A percentile compares a stretch with the other conserved stretches of the same genome.
These are phyloP conservation scores for Sporothrix humicola DNA, from an alignment of 2,329 filamentous ascomycete species.

Conservation along the genomic window DNA sequence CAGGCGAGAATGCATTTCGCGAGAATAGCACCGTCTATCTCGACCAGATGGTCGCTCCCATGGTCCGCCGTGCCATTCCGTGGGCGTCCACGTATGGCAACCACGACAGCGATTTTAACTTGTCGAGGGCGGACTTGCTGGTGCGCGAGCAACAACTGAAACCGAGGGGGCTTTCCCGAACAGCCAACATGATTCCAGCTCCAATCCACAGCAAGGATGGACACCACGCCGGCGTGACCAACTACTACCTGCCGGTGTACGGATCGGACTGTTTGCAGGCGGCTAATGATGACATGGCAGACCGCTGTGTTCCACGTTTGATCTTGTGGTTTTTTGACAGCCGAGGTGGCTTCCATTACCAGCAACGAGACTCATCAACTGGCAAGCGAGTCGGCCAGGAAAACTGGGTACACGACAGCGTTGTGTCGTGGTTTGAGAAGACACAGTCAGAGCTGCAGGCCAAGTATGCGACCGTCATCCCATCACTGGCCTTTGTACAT, in stretches of 20 bases:
- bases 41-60: constrained; percentile 55
- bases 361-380: constrained; percentile 37
- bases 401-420: constrained; percentile 53
- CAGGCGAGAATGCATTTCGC: constrained; percentile 60
- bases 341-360: constrained; percentile 54
- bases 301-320: constrained; percentile 40
- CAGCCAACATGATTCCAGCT: constrained; percentile 38
- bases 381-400: constrained; percentile 39
- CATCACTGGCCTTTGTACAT: constrained; percentile 57
- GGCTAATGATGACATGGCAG: constrained; percentile 9
- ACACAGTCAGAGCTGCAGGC: constrained; percentile 45
- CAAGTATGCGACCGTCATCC: constrained; percentile 45
- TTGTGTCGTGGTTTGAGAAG: constrained; percentile 52
- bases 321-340: constrained; percentile 69
- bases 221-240: constrained; percentile 40
- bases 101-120: constrained; percentile 60
- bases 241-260: constrained; percentile 46
- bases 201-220: background rate
- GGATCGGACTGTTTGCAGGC: constrained; percentile 34
- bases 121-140: constrained; percentile 48
- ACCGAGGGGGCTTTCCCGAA: constrained; percentile 39
- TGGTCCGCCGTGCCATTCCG: constrained; percentile 52
- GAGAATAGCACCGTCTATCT: constrained; percentile 56
- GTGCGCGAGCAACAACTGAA: constrained; percentile 39
- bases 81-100: constrained; percentile 68